A percentile compares a stretch with the other conserved stretches of the same genome.
phyloP scores from a whole-genome alignment of 83 land plant species.

The Picea abies region DNA sequence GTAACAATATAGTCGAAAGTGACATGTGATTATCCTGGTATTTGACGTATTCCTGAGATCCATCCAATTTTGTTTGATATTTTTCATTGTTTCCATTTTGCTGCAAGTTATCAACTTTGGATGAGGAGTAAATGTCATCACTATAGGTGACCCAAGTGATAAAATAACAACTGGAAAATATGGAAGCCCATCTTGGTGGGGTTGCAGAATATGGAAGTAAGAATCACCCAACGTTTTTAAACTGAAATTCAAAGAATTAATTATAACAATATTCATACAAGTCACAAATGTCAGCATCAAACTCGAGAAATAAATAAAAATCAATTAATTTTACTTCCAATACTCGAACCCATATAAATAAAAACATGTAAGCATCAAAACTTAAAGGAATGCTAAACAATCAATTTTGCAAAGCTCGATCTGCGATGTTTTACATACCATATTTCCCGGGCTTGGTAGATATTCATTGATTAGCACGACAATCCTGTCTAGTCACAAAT shows the following conservation, averaged over 20 bases:
- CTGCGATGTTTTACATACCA: constrained; percentile 50
- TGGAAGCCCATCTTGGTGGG: constrained; percentile 99
- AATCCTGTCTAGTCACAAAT: constrained; percentile 60
- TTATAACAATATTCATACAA: no score
- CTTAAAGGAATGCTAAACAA: not conserved
- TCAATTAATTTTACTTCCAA: no score
- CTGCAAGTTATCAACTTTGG: constrained; percentile 30
- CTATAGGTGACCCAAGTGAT: constrained; percentile 89
- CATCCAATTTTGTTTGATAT: not conserved
- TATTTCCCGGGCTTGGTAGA: constrained; percentile 92
- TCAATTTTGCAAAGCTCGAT: not conserved
- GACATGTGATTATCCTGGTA: constrained; percentile 13
- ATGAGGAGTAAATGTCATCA: constrained; percentile 91
- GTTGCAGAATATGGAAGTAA: constrained; percentile 49
- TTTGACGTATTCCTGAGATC: not conserved
- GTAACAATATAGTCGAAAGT: constrained; percentile 74
- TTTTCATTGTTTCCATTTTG: not conserved
- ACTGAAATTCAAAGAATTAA: not conserved
- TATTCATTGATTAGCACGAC: constrained; percentile 97
- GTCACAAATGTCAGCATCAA: no score
- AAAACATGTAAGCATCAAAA: no score
- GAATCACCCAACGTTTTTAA: not conserved
- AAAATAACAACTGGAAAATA: constrained; percentile 93
- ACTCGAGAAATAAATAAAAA: no score
- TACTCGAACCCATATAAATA: no score